Evolutionary conservation across 768 basidiomycete species (phyloP).

Genomic region (Podaxis mareebaensis): DNA sequence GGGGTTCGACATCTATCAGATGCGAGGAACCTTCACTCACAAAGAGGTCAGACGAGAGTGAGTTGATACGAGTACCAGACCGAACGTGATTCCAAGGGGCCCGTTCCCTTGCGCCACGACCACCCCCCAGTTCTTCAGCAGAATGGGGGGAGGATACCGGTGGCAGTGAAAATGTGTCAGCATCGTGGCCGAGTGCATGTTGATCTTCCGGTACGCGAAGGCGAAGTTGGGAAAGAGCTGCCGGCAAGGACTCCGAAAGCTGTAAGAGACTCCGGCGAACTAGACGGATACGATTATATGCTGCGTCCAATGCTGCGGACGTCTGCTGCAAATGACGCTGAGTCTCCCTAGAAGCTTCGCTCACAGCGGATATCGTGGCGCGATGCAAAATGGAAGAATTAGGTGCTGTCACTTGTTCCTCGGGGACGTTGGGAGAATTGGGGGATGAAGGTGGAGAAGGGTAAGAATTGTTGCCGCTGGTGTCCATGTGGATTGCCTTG

Average conservation of each 20-base stretch:
- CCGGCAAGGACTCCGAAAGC: conserved; percentile 37
- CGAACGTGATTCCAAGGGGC: conserved; percentile 8
- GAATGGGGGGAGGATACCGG: neutral
- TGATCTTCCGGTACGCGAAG: conserved; percentile 23
- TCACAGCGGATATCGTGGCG: conserved; percentile 13
- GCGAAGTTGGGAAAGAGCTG: conserved; percentile 18
- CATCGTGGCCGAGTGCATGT: conserved; percentile 42
- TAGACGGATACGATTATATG: conserved; percentile 55
- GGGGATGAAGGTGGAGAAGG: conserved; percentile 30
- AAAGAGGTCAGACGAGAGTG: neutral
- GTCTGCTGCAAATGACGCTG: conserved; percentile 47
- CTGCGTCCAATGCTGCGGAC: conserved; percentile 54
- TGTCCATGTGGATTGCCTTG: conserved; percentile 12
- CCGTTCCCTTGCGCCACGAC: conserved; percentile 4
- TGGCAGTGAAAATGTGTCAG: conserved; percentile 32
- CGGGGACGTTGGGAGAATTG: conserved; percentile 21
- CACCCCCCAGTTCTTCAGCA: neutral
- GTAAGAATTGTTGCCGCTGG: conserved; percentile 30
- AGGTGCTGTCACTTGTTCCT: neutral
- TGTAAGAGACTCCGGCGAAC: conserved; percentile 52
- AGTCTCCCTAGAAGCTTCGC: conserved; percentile 24
- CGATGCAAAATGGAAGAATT: conserved; percentile 11
- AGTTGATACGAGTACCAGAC: neutral
- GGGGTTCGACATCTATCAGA: neutral
- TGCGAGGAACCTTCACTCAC: neutral